phyloP scores from a whole-genome alignment of 495 filamentous ascomycete species.

The Gamarada debralockiae region DNA sequence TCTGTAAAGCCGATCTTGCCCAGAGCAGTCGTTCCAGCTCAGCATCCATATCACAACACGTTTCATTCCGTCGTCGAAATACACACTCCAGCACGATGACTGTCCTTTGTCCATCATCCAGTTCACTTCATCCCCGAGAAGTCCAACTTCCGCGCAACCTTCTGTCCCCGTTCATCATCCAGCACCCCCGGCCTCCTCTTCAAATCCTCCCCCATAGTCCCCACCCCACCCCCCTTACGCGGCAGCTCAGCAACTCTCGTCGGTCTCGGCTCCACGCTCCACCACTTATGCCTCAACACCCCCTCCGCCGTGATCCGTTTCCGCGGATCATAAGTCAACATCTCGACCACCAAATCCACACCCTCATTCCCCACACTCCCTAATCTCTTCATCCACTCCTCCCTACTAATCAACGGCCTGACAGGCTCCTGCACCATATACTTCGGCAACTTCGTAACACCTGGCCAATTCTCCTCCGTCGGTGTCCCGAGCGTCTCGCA shows the following conservation, averaged over 20 bases:
- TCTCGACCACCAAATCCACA: conserved; percentile 81
- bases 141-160: conserved; percentile 84
- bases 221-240: conserved; percentile 54
- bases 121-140: conserved; percentile 61
- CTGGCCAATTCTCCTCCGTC: conserved; percentile 93
- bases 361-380: conserved; percentile 74
- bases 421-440: conserved; percentile 62
- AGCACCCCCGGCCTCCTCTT: conserved; percentile 73
- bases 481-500: conserved; percentile 85
- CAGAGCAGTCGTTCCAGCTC: too few species aligned
- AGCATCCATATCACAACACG: too few species aligned
- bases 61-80: too few species aligned
- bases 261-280: conserved; percentile 76
- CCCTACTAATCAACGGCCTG: conserved; percentile 59
- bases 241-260: conserved; percentile 83
- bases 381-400: conserved; percentile 69
- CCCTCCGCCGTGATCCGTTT: conserved; percentile 72
- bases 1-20: too few species aligned
- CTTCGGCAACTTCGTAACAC: conserved; percentile 74
- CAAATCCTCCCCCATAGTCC: conserved; percentile 81
- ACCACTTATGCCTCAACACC: conserved; percentile 82
- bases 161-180: conserved; percentile 57
- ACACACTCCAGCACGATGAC: too few species aligned
- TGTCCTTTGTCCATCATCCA: neutral
- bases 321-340: conserved; percentile 79